These are phyloP conservation scores for Trichomonas vaginalis DNA, from an alignment of 208 protist species.

Conservation along the genomic window DNA sequence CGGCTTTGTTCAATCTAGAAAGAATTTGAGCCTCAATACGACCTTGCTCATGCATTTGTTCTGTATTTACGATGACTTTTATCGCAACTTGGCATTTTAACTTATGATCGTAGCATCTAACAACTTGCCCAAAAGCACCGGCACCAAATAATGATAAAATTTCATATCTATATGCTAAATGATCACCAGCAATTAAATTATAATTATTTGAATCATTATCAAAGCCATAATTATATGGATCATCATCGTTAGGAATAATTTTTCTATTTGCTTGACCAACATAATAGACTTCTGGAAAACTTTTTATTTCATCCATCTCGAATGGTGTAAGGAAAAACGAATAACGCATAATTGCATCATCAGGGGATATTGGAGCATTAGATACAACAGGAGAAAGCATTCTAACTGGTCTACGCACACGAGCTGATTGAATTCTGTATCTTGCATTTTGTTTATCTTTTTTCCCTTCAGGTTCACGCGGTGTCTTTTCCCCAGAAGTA, in stretches of 20 bases:
- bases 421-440: not conserved
- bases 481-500: no score
- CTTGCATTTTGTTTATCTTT: not conserved
- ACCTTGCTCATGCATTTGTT: constrained; percentile 30
- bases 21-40: not conserved
- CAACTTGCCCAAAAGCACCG: constrained; percentile 70
- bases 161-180: constrained; percentile 59
- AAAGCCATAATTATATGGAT: not conserved
- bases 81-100: constrained; percentile 48
- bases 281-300: not conserved
- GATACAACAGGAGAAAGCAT: not conserved
- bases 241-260: not conserved
- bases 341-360: not conserved
- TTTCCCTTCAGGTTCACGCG: not conserved
- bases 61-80: constrained; percentile 44
- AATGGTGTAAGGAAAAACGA: not conserved
- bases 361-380: not conserved
- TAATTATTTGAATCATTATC: not conserved
- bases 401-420: not conserved
- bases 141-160: constrained; percentile 53
- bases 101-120: constrained; percentile 57
- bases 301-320: not conserved
- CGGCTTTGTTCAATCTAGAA: not conserved
- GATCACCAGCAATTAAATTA: not conserved
- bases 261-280: not conserved